These are phyloP conservation scores for Trametes gibbosa DNA, from an alignment of 768 basidiomycete genomes.

Conservation along the genomic window DNA sequence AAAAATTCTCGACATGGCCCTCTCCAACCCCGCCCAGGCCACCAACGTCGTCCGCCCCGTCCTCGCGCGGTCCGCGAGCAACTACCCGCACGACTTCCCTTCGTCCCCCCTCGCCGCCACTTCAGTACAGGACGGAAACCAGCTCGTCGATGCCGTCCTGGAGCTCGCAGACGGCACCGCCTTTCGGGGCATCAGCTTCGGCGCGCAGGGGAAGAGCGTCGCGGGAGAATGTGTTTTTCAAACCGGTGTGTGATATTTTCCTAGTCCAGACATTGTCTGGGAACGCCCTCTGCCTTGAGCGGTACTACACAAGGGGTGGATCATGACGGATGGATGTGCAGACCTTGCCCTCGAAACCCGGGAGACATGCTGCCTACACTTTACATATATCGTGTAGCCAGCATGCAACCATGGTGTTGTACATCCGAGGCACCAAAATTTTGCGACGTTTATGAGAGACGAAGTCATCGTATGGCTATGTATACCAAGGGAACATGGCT, in stretches of 20 bases:
- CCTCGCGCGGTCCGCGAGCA: constrained; percentile 46
- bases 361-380: too few species aligned
- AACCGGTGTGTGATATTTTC: constrained; percentile 66
- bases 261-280: too few species aligned
- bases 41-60: constrained; percentile 34
- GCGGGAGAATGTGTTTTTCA: constrained; percentile 99
- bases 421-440: too few species aligned
- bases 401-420: too few species aligned
- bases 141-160: constrained; percentile 61
- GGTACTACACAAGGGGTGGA: too few species aligned
- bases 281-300: too few species aligned
- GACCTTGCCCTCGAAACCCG: too few species aligned
- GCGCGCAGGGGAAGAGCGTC: constrained; percentile 85
- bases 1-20: constrained; percentile 12
- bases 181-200: constrained; percentile 88
- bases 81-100: constrained; percentile 34
- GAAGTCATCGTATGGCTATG: too few species aligned
- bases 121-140: constrained; percentile 25
- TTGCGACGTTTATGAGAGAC: not conserved
- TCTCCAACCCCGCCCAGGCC: constrained; percentile 21
- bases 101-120: constrained; percentile 36
- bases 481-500: too few species aligned
- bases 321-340: too few species aligned
- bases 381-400: too few species aligned
- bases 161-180: constrained; percentile 90